A percentile compares a stretch with the other conserved stretches of the same genome.
Evolutionary conservation across 176 grass and related monocot species (phyloP).

Genomic region (Musa itinerans): DNA sequence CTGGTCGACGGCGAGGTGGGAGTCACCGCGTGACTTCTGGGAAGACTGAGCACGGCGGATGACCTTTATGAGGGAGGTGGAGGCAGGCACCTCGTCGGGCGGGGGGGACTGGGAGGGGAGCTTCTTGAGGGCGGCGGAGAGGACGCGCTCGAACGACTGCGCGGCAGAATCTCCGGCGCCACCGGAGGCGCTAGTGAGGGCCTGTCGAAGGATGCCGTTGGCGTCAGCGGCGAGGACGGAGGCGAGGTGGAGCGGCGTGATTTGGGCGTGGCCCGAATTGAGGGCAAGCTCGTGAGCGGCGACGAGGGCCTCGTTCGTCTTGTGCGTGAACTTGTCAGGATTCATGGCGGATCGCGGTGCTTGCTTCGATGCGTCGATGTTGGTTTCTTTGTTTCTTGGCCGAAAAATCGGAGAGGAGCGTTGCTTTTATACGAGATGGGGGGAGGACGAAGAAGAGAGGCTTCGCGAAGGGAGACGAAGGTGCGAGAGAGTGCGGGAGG

Average conservation of each 20-base stretch:
- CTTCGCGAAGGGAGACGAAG: slow-evolving; percentile 20
- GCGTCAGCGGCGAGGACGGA: slow-evolving; percentile 36
- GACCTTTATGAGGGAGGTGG: slow-evolving; percentile 48
- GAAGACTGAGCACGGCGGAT: slow-evolving; percentile 56
- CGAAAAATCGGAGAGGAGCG: background rate
- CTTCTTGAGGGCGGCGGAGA: slow-evolving; percentile 41
- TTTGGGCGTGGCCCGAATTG: slow-evolving; percentile 53
- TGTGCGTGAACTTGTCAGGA: slow-evolving; percentile 96
- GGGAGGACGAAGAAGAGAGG: background rate
- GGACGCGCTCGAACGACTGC: slow-evolving; percentile 55
- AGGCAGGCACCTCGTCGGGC: slow-evolving; percentile 43
- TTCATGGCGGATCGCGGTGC: slow-evolving; percentile 39
- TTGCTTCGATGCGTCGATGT: background rate
- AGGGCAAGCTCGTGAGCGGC: slow-evolving; percentile 64
- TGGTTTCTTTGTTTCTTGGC: background rate
- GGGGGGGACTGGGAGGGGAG: slow-evolving; percentile 53
- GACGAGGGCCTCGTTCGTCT: slow-evolving; percentile 84
- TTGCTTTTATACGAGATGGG: slow-evolving; percentile 3
- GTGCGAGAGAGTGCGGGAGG: slow-evolving; percentile 27
- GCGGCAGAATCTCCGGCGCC: slow-evolving; percentile 16
- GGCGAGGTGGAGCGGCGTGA: slow-evolving; percentile 65
- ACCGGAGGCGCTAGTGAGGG: slow-evolving; percentile 38
- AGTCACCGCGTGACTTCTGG: background rate
- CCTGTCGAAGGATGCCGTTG: slow-evolving; percentile 46
- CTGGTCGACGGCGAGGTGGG: slow-evolving; percentile 12